A percentile compares a stretch with the other conserved stretches of the same genome.
phyloP scores from a whole-genome alignment of 2,329 filamentous ascomycete species.

The Arthrobotrys entomopaga region DNA sequence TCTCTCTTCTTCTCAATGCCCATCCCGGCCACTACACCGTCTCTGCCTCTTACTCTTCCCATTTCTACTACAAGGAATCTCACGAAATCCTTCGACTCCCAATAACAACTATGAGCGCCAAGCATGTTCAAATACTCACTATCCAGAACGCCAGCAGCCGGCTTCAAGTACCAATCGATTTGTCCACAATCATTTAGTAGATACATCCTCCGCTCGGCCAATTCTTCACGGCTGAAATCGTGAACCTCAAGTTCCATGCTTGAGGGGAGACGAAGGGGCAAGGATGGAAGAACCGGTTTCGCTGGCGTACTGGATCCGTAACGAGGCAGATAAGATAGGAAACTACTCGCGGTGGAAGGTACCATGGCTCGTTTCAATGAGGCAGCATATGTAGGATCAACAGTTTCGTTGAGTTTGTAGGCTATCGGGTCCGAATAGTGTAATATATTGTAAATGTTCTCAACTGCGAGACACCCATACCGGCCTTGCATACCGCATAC shows the following conservation, averaged over 20 bases:
- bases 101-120: conserved; percentile 93
- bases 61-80: conserved; percentile 88
- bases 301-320: conserved; percentile 59
- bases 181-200: conserved; percentile 96
- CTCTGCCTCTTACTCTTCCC: conserved; percentile 63
- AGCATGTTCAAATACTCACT: conserved; percentile 98
- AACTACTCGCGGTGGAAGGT: conserved; percentile 75
- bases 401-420: conserved; percentile 88
- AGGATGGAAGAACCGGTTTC: conserved; percentile 24
- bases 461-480: conserved; percentile 90
- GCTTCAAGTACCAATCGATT: conserved; percentile 87
- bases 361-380: conserved; percentile 81
- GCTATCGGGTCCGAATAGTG: conserved; percentile 81
- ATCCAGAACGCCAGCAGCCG: conserved; percentile 85
- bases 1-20: conserved; percentile 50
- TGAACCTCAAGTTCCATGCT: conserved; percentile 93
- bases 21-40: conserved; percentile 52
- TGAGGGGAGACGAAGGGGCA: conserved; percentile 66
- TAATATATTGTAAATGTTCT: conserved; percentile 96
- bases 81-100: conserved; percentile 87
- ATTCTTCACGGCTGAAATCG: conserved; percentile 90
- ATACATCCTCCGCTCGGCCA: conserved; percentile 87
- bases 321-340: conserved; percentile 65
- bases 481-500: conserved; percentile 81
- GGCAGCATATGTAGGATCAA: conserved; percentile 81